Evolutionary conservation across 1,284 basidiomycete genomes (phyloP), one percentile per base, ranked within the genome.

Genomic region (Agroathelia rolfsii): DNA sequence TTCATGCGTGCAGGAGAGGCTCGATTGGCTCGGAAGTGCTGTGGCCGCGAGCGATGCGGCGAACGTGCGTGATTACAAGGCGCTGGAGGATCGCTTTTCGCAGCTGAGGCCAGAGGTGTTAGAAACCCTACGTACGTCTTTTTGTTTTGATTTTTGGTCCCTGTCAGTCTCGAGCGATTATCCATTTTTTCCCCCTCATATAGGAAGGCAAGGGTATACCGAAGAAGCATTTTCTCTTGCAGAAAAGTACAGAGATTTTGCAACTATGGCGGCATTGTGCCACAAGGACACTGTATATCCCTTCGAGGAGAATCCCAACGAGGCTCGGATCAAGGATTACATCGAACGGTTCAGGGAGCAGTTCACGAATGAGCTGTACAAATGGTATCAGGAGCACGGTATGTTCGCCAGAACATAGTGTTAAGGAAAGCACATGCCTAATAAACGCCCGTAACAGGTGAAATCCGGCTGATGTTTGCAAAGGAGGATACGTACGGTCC

Each of bases 361-460:
- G 15, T 99, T 97, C 48, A 84, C 92, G 0, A 80, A 73, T 15
- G 82, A 90, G 49, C 66, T 97, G 20, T 96, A 90, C 52, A 69
- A 76, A 42, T 96, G 81, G 80, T 87, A 82, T 49, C 76, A 85
- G 30, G 77, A 83, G 39, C 78, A 84, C 44, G 77, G 81, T 70
- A 47, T 40, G 58, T 50, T 38, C 14, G 50, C 52, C 8, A 26
- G 5, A 22, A 5, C 21, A 30, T 21, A 16, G n/a, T 38, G 22
- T 15, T 19, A 16, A 12, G 6, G 26, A 8, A 18, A 19, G 32
- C 20, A 36, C 21, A 16, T 27, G 7, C 5, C 31, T 42, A 22
- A 45, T 42, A 39, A 39, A 34, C 32, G 17, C 12, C 14, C 15
- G 23, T 17, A 38, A 9, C 38, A 87, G 84, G 78, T 21, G 80